phyloP scores from a whole-genome alignment of 2,329 filamentous ascomycete species.

The Hawksworthiomyces lignivorus region DNA sequence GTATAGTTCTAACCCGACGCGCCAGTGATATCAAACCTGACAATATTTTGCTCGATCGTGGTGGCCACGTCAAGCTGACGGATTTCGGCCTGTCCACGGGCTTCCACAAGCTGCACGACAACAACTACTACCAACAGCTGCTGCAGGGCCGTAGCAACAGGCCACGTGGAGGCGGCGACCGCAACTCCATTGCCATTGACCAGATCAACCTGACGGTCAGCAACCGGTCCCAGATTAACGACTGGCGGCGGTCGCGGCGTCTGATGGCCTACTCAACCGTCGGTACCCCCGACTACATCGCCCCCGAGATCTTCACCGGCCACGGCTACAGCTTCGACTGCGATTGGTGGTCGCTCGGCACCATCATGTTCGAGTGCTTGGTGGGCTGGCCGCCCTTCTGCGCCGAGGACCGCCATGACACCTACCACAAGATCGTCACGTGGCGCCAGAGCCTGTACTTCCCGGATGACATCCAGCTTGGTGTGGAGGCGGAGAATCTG shows the following conservation, averaged over 20 bases:
- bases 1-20: not conserved
- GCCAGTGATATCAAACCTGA: conserved; percentile 95
- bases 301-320: conserved; percentile 94
- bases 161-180: conserved; percentile 59
- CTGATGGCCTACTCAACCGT: conserved; percentile 98
- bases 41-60: conserved; percentile 92
- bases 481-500: conserved; percentile 81
- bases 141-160: conserved; percentile 70
- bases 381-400: conserved; percentile 99
- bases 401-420: conserved; percentile 93
- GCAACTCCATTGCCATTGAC: conserved; percentile 91
- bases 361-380: conserved; percentile 99
- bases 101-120: conserved; percentile 96
- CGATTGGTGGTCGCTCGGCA: conserved; percentile 98
- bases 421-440: conserved; percentile 98
- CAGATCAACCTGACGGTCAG: conserved; percentile 98
- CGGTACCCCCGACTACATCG: conserved; percentile 96
- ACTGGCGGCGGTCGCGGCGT: conserved; percentile 91
- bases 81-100: conserved; percentile 97
- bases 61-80: conserved; percentile 95
- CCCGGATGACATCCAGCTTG: conserved; percentile 87
- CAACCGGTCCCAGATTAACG: conserved; percentile 96
- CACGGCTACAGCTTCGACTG: conserved; percentile 95
- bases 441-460: conserved; percentile 96
- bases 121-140: conserved; percentile 96